Evolutionary conservation across 345 rosid genomes (phyloP).

Genomic region (Kernera saxatilis): DNA sequence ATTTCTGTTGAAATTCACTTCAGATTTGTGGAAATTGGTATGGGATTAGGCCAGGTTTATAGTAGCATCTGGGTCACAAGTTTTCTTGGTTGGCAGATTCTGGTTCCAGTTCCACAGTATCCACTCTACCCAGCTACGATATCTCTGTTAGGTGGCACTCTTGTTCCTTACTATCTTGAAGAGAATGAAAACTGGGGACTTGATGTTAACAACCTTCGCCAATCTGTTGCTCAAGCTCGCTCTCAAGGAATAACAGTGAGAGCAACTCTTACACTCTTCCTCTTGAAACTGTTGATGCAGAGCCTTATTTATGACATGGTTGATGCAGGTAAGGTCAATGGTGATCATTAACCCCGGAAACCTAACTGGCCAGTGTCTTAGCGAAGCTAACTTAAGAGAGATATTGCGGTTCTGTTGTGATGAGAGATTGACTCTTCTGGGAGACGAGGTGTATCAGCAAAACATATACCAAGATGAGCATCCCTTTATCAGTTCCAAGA

Average conservation of each 20-base stretch:
- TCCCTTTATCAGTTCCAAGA: conserved; percentile 77
- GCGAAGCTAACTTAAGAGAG: conserved; percentile 79
- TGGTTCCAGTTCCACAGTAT: conserved; percentile 96
- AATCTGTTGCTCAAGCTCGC: conserved; percentile 70
- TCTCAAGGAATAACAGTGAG: conserved; percentile 66
- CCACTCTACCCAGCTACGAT: conserved; percentile 93
- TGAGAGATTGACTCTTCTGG: conserved; percentile 72
- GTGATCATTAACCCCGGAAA: conserved; percentile 95
- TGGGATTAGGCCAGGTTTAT: neutral
- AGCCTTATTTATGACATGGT: neutral
- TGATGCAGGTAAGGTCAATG: conserved; percentile 81
- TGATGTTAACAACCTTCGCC: conserved; percentile 65
- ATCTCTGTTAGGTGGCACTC: conserved; percentile 77
- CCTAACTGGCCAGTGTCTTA: conserved; percentile 94
- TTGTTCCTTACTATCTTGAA: conserved; percentile 82
- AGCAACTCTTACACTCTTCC: conserved; percentile 2
- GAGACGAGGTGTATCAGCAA: conserved; percentile 97
- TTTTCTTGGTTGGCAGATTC: conserved; percentile 43
- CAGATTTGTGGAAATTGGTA: neutral
- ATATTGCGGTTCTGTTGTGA: conserved; percentile 67
- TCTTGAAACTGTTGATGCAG: neutral
- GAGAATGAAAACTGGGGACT: conserved; percentile 95
- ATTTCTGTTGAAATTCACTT: no score
- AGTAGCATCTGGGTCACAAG: neutral
- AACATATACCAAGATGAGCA: conserved; percentile 91